Conservation (phyloP, 2,329 filamentous ascomycete genomes). For the Davidsoniella australis region DNA sequence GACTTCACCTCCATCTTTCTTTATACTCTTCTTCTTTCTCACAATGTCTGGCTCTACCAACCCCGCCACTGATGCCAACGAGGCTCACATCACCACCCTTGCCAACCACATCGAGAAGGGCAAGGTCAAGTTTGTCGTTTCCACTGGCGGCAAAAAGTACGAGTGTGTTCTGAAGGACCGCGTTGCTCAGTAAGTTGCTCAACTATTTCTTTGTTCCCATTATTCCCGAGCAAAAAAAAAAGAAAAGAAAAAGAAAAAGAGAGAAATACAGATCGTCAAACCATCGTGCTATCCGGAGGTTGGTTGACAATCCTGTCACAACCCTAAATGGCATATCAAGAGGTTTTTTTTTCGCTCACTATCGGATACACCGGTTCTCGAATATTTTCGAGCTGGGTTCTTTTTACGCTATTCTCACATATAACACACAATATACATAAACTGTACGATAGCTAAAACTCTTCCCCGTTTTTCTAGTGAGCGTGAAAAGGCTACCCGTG, state of each 20-base stretch:
- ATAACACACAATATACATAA: conserved; percentile 12
- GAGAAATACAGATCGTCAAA: too few species aligned
- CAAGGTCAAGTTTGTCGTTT: conserved; percentile 30
- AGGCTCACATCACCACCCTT: conserved; percentile 13
- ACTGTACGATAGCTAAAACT: not conserved
- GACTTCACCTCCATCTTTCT: not conserved
- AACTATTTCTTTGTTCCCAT: not conserved
- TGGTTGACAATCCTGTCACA: not conserved
- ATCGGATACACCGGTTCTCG: not conserved
- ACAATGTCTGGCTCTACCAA: conserved; percentile 13
- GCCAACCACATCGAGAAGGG: conserved; percentile 21
- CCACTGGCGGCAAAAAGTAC: conserved; percentile 24
- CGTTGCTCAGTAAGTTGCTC: conserved; percentile 24
- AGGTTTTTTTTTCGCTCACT: too few species aligned
- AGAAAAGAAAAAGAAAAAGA: too few species aligned
- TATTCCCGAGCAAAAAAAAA: not conserved
- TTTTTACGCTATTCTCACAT: not conserved
- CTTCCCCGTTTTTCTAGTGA: conserved; percentile 18
- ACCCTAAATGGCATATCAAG: not conserved
- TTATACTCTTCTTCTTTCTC: not conserved
- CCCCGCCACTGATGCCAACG: conserved; percentile 7
- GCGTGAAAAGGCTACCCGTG: conserved; percentile 23
- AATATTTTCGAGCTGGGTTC: not conserved
- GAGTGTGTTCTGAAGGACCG: conserved; percentile 28
- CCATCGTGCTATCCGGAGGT: too few species aligned